Evolutionary conservation across 352 stramenopile species (phyloP), one percentile per base, ranked within the genome.

Genomic region (Globisporangium abappressorium): DNA sequence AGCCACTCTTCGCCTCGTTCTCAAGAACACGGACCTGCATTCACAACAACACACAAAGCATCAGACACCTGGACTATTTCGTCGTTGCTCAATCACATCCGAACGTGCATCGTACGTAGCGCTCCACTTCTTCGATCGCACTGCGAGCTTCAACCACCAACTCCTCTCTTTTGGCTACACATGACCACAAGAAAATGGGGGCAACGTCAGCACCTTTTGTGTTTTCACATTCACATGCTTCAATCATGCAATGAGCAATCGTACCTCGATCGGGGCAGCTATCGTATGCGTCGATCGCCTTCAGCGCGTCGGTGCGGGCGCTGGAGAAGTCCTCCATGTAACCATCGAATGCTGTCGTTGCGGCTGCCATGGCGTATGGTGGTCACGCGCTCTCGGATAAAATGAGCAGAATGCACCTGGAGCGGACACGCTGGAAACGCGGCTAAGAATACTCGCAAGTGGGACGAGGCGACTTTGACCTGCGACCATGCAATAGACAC

Each of bases 51-150:
- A 28, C 6, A 14, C 12, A 51, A 22, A 22, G 1, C 14, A 26
- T 60, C 8, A 46, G 26, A 22, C 41, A 5, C 41, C 41, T 20
- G 1, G 5, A 49, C 15, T 49, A 15, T 47, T 49, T 49, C 41
- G 41, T 5, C 8, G 12, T 49, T 20, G 14, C n/a, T 49, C 14
- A 49, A n/a, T n/a, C 15, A 8, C 14, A 49, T 51, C 8, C 12
- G 36, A 24, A 57, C 5, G 11, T 2, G 43, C 5, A 3, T 60
- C 38, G 28, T 73, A 90, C 84, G 62, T 90, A 92, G 75, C 84
- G 84, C 58, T 92, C 84, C n/a, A 87, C 84, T 87, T 92, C 84
- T 34, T 84, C 81, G 22, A 90, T 73, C 41, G 70, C 74, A 46
- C 54, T 79, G 58, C 78, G 81, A 5, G 81, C 81, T 20, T 76